Evolutionary conservation across 495 filamentous ascomycete genomes (phyloP), one percentile per base, ranked within the genome.

Genomic region (Melanomma pulvis-pyrius): DNA sequence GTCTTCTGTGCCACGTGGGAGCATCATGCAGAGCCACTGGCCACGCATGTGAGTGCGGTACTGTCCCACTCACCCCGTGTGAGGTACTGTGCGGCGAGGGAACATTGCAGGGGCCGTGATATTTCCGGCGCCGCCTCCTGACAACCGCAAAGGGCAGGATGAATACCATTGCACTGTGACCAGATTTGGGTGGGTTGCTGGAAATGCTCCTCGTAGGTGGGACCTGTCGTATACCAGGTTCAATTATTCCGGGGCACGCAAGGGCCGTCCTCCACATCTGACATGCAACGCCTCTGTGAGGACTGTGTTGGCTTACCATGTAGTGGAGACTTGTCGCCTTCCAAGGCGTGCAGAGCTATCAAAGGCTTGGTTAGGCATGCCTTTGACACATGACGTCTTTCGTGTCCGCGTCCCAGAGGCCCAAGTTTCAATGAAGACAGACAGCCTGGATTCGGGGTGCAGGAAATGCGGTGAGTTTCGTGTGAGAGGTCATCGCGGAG

Each of bases 391-490:
- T 44, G 39, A 15, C 39, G 9, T 7, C 17, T 44, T 44, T n/a
- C 9, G 17, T 34, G 13, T 44, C 13, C 39, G 9, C 13, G 39
- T 44, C 39, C 8, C 17, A 44, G n/a, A 44, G 39, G 39, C 39
- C 17, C 39, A 44, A 44, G 30, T 34, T 44, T 44, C n/a, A n/a
- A n/a, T 44, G 39, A 44, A 3, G 2, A 44, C 17, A n/a, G 46
- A 54, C 25, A 54, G 15, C 39, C 48, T 54, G 41, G 59, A 63
- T 63, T 53, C 59, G 49, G 52, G 17, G 13, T 39, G 36, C 36
- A 25, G 28, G 47, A 63, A 51, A 22, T 52, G 41, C 54, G 62
- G 62, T 65, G 62, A 65, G 62, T 65, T 65, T 65, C 62, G 62
- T 50, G 48, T 26, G 25, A 9, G 48, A 17, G 6, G 25, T 41